Evolutionary conservation across 257 asterid species (phyloP), one percentile per base, ranked within the genome.

Genomic region (Voacanga thouarsii): DNA sequence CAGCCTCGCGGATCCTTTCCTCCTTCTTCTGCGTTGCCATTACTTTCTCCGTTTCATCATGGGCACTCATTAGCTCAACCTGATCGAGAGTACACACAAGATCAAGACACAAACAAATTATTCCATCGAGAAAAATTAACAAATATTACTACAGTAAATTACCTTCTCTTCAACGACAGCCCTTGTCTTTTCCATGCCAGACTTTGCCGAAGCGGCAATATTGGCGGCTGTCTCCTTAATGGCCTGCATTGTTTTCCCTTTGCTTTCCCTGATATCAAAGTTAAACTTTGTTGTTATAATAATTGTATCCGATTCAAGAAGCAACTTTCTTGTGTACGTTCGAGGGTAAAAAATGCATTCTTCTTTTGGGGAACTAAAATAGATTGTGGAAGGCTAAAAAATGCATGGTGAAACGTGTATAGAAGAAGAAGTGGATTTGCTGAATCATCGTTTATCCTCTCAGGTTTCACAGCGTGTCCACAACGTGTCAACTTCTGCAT

Each of bases 141-240:
- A 5, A 44, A 5, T 4, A 5, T 44, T 44, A 8, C 9, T 8
- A 23, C 57, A 24, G 19, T 23, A 1, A 59, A 10, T 6, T 1
- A 91, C 94, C 97, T 91, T 89, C 76, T 89, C 97, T 81, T 84
- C 92, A 6, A 81, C 83, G 75, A 77, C 77, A 68, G 97, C 97
- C 75, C 81, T 92, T 55, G 97, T 82, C 65, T 92, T 92, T 6
- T 87, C 97, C 87, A 87, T 75, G 81, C 97, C 97, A 12, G 96
- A 78, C 56, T 84, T 83, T 3, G 97, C 97, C 6, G 94, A 86
- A 28, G 97, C 97, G 65, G 90, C 92, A 4, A 83, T 70, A 67
- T 91, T 89, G 8, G 91, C 82, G n/a, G 92, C 92, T 28, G 80
- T 68, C 80, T 92, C 94, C 77, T 92, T 92, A 10, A 85, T 39